Evolutionary conservation across 169 alveolate genomes (phyloP).

Genomic region (Sarcocystis neurona): DNA sequence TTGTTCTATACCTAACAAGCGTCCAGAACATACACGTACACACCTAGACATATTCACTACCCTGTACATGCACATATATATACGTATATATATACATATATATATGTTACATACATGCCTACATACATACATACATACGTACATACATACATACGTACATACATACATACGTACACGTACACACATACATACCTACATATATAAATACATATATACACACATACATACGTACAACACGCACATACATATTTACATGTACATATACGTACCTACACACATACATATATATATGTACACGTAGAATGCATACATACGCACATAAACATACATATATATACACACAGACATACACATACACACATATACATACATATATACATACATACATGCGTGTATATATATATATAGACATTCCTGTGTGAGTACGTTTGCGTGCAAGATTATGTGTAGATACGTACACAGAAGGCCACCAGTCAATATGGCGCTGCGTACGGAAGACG

Average conservation of each 20-base stretch:
- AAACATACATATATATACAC: no score
- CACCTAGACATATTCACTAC: not conserved
- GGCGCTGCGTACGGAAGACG: no score
- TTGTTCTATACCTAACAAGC: slow-evolving; percentile 85
- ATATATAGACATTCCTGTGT: not conserved
- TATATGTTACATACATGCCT: not conserved
- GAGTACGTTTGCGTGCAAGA: not conserved
- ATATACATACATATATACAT: not conserved
- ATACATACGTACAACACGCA: no score
- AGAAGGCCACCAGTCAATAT: no score
- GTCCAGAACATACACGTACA: not conserved
- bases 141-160: not conserved
- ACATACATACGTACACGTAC: not conserved
- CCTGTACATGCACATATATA: not conserved
- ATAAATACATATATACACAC: no score
- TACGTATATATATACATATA: no score
- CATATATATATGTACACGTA: no score
- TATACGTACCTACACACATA: no score
- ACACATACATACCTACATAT: no score
- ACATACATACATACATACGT: not conserved
- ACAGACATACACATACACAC: not conserved
- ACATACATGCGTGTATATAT: not conserved
- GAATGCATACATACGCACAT: no score
- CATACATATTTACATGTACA: no score
- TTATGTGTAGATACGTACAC: no score